Conservation (phyloP, 768 basidiomycete species). For the Amanita polypyramis region DNA sequence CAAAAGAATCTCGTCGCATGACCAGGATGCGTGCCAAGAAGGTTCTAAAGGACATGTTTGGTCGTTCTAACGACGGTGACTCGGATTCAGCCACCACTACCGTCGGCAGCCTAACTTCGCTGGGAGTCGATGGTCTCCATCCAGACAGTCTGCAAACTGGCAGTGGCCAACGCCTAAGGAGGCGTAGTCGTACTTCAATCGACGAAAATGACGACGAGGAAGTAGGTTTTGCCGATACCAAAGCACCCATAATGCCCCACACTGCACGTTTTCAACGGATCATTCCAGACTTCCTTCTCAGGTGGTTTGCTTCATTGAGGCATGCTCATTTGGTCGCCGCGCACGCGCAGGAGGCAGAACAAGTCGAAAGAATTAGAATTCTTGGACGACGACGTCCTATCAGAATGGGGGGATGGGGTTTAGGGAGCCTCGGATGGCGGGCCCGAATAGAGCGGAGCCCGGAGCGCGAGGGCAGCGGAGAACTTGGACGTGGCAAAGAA, state of each 20-base stretch:
- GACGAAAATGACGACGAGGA: neutral
- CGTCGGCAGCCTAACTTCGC: neutral
- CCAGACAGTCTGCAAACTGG: neutral
- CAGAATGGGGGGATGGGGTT: constrained; percentile 49
- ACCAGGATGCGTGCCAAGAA: constrained; percentile 43
- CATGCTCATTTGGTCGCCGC: constrained; percentile 66
- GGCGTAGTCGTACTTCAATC: neutral
- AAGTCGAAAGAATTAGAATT: constrained; percentile 54
- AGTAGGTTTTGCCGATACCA: neutral
- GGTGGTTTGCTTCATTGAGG: constrained; percentile 50
- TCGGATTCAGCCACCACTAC: neutral
- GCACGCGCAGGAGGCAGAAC: constrained; percentile 59
- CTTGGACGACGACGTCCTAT: constrained; percentile 31
- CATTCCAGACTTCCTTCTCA: constrained; percentile 32
- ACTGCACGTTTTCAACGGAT: constrained; percentile 17
- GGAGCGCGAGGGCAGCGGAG: neutral
- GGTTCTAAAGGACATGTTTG: constrained; percentile 52
- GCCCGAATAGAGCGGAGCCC: constrained; percentile 10
- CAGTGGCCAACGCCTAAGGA: neutral
- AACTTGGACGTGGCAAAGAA: neutral
- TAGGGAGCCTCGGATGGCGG: constrained; percentile 55
- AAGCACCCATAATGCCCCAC: constrained; percentile 10
- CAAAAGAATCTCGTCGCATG: constrained; percentile 35
- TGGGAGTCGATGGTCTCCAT: neutral
- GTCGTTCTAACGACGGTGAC: neutral